These are phyloP conservation scores for Metschnikowia picachoensis DNA, from an alignment of 805 yeast species.

Conservation along the genomic window DNA sequence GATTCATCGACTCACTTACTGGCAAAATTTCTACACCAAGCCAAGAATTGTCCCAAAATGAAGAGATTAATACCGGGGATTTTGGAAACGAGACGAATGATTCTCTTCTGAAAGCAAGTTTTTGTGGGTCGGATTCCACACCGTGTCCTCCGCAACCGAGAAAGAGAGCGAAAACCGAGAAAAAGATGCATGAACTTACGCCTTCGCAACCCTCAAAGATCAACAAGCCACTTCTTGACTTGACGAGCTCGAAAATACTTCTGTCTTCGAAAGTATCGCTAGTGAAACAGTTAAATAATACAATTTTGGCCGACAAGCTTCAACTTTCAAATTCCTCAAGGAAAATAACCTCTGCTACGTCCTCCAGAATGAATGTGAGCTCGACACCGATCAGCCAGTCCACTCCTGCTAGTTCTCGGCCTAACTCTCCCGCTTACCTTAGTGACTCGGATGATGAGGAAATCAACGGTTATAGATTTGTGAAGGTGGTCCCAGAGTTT, in stretches of 20 bases:
- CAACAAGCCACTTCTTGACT: constrained; percentile 25
- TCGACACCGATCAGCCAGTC: constrained; percentile 41
- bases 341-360: constrained; percentile 5
- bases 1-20: no score
- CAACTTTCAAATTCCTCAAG: neutral
- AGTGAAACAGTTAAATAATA: constrained; percentile 15
- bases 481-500: constrained; percentile 25
- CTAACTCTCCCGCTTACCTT: constrained; percentile 26
- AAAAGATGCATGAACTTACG: constrained; percentile 15
- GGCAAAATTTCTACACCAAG: no score
- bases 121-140: constrained; percentile 38
- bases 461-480: constrained; percentile 42
- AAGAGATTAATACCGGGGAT: constrained; percentile 18
- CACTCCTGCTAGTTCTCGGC: constrained; percentile 40
- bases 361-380: neutral
- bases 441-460: constrained; percentile 33
- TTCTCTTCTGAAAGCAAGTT: constrained; percentile 22
- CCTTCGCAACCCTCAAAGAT: constrained; percentile 22
- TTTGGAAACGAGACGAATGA: constrained; percentile 15
- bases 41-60: no score
- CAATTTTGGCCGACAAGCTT: neutral
- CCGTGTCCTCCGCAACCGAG: constrained; percentile 43
- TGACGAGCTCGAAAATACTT: constrained; percentile 29
- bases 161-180: constrained; percentile 31
- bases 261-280: constrained; percentile 19